These are phyloP conservation scores for Fusarium annulatum DNA, from an alignment of 2,329 filamentous ascomycete genomes.

Conservation along the genomic window DNA sequence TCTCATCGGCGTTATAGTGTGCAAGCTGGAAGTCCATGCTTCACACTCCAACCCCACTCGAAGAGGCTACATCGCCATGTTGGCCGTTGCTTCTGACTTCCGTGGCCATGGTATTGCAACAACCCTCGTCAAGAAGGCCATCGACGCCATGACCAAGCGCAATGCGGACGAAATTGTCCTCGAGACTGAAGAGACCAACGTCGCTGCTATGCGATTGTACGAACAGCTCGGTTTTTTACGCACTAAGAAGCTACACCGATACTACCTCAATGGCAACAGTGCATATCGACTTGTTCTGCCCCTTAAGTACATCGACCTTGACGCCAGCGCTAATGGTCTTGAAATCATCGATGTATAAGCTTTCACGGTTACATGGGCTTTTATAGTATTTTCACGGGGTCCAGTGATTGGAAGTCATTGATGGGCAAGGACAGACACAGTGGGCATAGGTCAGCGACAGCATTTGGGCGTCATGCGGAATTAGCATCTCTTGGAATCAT, in stretches of 20 bases:
- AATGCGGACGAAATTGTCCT: constrained; percentile 94
- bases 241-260: constrained; percentile 92
- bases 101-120: constrained; percentile 90
- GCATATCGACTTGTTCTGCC: constrained; percentile 90
- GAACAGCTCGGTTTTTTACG: constrained; percentile 91
- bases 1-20: constrained; percentile 91
- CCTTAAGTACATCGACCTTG: constrained; percentile 67
- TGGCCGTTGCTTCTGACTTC: constrained; percentile 85
- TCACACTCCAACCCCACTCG: constrained; percentile 79
- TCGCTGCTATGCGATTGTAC: constrained; percentile 89
- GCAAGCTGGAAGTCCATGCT: constrained; percentile 91
- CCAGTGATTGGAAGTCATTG: not conserved
- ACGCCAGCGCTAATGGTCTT: constrained; percentile 52
- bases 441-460: not conserved
- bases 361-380: not conserved
- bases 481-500: constrained; percentile 7
- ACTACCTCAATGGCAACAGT: constrained; percentile 96
- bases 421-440: not conserved
- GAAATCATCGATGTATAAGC: constrained; percentile 45
- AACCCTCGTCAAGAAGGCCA: constrained; percentile 85
- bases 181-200: constrained; percentile 95
- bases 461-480: constrained; percentile 16
- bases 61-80: constrained; percentile 97
- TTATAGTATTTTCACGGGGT: constrained; percentile 3
- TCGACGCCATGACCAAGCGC: constrained; percentile 87